phyloP scores from a whole-genome alignment of 148 eudicot genomes.

The Salicornia ramosissima region DNA sequence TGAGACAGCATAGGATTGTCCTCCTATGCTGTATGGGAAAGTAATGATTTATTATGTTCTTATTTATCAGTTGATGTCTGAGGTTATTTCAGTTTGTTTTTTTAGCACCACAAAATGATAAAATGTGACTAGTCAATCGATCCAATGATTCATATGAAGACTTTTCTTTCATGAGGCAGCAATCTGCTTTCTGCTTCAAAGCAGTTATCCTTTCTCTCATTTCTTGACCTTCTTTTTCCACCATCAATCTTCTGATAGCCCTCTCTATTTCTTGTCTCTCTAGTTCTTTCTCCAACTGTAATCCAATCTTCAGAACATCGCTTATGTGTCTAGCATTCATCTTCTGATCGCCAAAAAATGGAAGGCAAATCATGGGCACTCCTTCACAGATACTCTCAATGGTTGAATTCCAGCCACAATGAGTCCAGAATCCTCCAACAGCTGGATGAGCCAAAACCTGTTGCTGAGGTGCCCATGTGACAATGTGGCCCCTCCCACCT shows the following conservation, averaged over 20 bases:
- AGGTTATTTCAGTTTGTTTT: neutral
- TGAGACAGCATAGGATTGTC: neutral
- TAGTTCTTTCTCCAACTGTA: conserved; percentile 33
- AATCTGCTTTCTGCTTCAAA: conserved; percentile 35
- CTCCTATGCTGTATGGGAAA: neutral
- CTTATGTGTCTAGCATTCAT: conserved; percentile 37
- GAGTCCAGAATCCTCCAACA: conserved; percentile 58
- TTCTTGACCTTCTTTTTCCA: conserved; percentile 40
- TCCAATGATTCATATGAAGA: conserved; percentile 39
- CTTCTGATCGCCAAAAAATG: conserved; percentile 45
- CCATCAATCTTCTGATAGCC: conserved; percentile 38
- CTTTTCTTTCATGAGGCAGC: conserved; percentile 28
- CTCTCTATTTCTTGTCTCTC: conserved; percentile 32
- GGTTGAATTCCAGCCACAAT: conserved; percentile 63
- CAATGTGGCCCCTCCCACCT: conserved; percentile 31
- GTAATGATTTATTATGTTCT: neutral
- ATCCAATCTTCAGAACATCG: conserved; percentile 44
- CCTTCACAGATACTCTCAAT: conserved; percentile 55
- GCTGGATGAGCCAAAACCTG: conserved; percentile 47
- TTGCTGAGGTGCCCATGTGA: conserved; percentile 51
- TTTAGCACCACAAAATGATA: conserved; percentile 28
- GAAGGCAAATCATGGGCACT: conserved; percentile 58
- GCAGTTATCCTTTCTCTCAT: conserved; percentile 28
- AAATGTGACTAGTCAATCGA: conserved; percentile 25
- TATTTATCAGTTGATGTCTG: neutral